These are phyloP conservation scores for Collybia nuda DNA, from an alignment of 768 basidiomycete genomes.

Conservation along the genomic window DNA sequence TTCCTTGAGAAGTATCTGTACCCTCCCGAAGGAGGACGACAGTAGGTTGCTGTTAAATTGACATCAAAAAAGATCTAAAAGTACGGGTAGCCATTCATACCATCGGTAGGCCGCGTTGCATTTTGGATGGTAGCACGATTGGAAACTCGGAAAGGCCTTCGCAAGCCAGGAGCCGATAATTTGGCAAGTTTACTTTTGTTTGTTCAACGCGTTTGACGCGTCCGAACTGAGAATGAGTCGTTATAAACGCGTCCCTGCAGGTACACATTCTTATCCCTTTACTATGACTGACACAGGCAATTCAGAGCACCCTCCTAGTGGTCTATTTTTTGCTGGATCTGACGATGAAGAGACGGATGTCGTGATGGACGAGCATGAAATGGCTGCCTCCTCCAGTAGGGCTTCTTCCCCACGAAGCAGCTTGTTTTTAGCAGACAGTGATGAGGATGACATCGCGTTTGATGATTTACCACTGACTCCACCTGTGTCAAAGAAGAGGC, in stretches of 20 bases:
- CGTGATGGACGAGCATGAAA: slow-evolving; percentile 11
- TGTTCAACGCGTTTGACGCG: slow-evolving; percentile 36
- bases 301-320: slow-evolving; percentile 29
- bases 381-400: slow-evolving; percentile 12
- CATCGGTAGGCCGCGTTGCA: slow-evolving; percentile 86
- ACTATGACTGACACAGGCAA: slow-evolving; percentile 25
- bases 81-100: slow-evolving; percentile 30
- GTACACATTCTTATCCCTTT: not conserved
- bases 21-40: slow-evolving; percentile 96
- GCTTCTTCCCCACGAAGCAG: slow-evolving; percentile 17
- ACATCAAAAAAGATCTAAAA: slow-evolving; percentile 3
- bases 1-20: slow-evolving; percentile 95
- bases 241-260: slow-evolving; percentile 20
- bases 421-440: slow-evolving; percentile 35
- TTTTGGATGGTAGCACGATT: slow-evolving; percentile 42
- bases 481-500: slow-evolving; percentile 16
- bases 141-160: slow-evolving; percentile 19
- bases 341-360: slow-evolving; percentile 46
- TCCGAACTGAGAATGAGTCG: slow-evolving; percentile 16
- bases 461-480: slow-evolving; percentile 3
- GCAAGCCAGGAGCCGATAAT: too few relatives aligned
- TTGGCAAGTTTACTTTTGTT: slow-evolving; percentile 39
- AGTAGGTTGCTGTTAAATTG: slow-evolving; percentile 80
- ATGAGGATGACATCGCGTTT: slow-evolving; percentile 25
- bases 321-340: slow-evolving; percentile 61